Base-by-base conservation (phyloP, 2,329 filamentous ascomycete species). In the Escovopsis weberi region DNA sequence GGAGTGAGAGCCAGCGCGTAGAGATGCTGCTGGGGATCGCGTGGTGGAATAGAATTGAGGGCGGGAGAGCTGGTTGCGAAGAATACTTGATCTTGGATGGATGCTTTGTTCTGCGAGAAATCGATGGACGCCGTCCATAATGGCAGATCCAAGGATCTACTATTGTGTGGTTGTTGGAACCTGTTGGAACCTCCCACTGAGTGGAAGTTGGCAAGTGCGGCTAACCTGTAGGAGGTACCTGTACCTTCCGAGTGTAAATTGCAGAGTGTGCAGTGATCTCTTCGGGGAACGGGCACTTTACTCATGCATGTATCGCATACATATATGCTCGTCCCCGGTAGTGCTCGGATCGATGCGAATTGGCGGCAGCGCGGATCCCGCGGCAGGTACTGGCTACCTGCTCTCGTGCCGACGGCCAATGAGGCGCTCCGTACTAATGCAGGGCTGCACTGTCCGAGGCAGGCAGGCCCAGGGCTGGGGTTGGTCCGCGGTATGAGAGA, bases 91-190 rank as follows among this genome's bases (percentile, higher is more conserved):
- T 23, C 34, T 37, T 8, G 37, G 11, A 12, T 33, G 9, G 43
- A 46, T 41, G 43, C 39, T 41, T 41, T 39, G 36, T 28, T 39
- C 34, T 32, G 40, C 43, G 30, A 38, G 43, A 41, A 40, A 28
- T 42, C 38, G 48, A 49, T 50, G 43, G 50, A 62, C 59, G 59
- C 62, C 57, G 58, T 58, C 53, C 28, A 32, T 23, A 36, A 18
- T 36, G 34, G n/a, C 12, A 36, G 19, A 8, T 36, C 15, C 15
- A 15, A 15, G 15, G 15, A 15, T 15, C 15, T 15, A 15, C 23
- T 23, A 36, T 36, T 15, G 19, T 36, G 34, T 36, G 23, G 23
- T 23, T 46, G 41, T 49, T 48, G 48, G 51, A 44, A 48, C 49
- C 49, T 42, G 48, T 43, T 34, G 49, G 43, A 50, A 50, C 39